Evolutionary conservation across 768 basidiomycete genomes (phyloP).

Genomic region (Lactarius sp.): DNA sequence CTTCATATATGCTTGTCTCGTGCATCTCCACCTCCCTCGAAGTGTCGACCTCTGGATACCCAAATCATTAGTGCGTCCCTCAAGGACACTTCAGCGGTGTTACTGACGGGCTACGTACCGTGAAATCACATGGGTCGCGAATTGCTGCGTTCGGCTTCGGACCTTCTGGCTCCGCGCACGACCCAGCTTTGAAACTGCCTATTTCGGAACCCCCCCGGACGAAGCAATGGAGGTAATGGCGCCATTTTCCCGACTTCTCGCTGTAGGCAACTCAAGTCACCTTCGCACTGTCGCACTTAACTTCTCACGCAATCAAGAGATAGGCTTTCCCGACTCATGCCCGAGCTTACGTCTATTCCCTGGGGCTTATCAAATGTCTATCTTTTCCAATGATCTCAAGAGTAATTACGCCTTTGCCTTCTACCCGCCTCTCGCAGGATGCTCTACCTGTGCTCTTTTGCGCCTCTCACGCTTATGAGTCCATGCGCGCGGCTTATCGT

Average conservation of each 20-base stretch:
- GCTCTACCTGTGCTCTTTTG: too few relatives aligned
- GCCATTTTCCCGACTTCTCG: neutral
- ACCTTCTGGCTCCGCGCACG: too few relatives aligned
- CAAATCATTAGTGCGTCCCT: too few relatives aligned
- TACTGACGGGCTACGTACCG: neutral
- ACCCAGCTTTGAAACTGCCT: too few relatives aligned
- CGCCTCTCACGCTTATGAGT: too few relatives aligned
- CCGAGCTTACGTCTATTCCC: neutral
- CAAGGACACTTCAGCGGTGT: too few relatives aligned
- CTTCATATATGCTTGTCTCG: too few relatives aligned
- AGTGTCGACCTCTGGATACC: too few relatives aligned
- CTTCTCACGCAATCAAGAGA: neutral
- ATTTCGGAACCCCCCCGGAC: neutral
- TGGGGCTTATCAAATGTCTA: neutral
- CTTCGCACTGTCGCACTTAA: neutral
- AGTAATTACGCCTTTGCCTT: neutral
- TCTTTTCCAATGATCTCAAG: neutral
- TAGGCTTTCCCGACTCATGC: neutral
- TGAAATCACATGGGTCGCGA: neutral
- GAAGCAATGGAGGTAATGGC: too few relatives aligned
- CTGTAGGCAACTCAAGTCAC: neutral
- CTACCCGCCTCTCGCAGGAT: neutral
- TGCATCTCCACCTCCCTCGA: too few relatives aligned
- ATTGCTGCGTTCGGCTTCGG: too few relatives aligned
- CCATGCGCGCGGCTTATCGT: too few relatives aligned